Percentiles rank a stretch among this genome's conserved stretches.
phyloP scores from a whole-genome alignment of 2,329 filamentous ascomycete species.

The Diplocarpon rosae region DNA sequence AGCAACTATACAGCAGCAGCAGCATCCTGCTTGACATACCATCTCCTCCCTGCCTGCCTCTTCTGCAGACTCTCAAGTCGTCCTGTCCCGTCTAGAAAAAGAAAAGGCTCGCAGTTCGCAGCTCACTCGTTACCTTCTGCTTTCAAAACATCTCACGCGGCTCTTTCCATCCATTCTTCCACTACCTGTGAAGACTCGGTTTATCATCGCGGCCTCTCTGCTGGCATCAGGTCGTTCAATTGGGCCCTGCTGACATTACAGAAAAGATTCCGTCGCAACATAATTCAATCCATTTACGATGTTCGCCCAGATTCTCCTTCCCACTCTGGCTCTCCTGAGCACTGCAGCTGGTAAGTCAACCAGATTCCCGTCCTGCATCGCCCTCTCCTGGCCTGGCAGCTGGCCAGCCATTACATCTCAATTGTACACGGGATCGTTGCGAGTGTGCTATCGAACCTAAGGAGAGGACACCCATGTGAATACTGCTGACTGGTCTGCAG shows the following conservation, averaged over 20 bases:
- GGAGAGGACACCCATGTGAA: background rate
- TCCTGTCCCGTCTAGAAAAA: too few relatives aligned
- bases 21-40: too few relatives aligned
- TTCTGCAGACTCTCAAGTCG: too few relatives aligned
- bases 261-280: conserved; percentile 18
- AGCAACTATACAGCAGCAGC: too few relatives aligned
- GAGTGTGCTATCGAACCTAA: background rate
- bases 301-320: conserved; percentile 20
- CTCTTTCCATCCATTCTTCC: conserved; percentile 11
- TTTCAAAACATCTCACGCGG: conserved; percentile 6
- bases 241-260: conserved; percentile 12
- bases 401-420: background rate
- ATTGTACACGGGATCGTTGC: background rate
- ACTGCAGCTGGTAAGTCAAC: conserved; percentile 21
- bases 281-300: conserved; percentile 17
- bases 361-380: background rate
- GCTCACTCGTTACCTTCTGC: background rate
- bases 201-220: conserved; percentile 10
- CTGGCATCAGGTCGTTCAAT: conserved; percentile 15
- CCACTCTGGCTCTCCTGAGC: conserved; percentile 16
- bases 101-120: too few relatives aligned
- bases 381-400: background rate
- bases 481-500: conserved; percentile 9
- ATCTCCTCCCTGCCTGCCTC: too few relatives aligned
- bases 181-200: conserved; percentile 4